phyloP scores from a whole-genome alignment of 352 stramenopile species.

The Phytopythium sindhum region DNA sequence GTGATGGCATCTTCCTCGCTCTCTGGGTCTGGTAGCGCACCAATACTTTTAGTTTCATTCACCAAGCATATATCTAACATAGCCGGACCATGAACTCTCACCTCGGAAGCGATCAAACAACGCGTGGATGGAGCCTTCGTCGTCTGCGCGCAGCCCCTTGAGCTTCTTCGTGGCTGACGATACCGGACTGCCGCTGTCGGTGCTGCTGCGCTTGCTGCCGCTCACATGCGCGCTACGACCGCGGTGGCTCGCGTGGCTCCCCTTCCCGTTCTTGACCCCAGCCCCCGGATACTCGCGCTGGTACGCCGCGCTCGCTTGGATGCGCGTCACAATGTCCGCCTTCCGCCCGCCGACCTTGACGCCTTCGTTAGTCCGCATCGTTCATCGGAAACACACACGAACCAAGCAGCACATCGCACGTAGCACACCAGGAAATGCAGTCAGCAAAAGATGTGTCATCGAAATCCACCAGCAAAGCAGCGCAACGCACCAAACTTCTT shows the following conservation, averaged over 20 bases:
- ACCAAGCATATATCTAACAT: too few species aligned
- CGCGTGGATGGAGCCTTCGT: constrained; percentile 41
- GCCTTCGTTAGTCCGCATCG: constrained; percentile 23
- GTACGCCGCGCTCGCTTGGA: constrained; percentile 55
- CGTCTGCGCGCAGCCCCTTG: constrained; percentile 29
- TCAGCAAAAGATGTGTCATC: not conserved
- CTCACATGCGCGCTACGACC: constrained; percentile 8
- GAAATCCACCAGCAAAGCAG: not conserved
- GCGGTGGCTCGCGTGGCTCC: constrained; percentile 2
- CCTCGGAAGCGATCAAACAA: constrained; percentile 68
- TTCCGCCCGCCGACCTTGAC: constrained; percentile 72
- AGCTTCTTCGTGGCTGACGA: constrained; percentile 48
- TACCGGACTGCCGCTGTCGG: constrained; percentile 21
- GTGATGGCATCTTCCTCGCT: constrained; percentile 63
- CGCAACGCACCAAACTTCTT: constrained; percentile 55
- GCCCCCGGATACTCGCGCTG: constrained; percentile 21
- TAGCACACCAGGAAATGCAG: too few species aligned
- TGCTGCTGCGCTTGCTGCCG: constrained; percentile 24
- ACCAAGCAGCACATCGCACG: not conserved
- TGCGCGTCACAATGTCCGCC: constrained; percentile 69
- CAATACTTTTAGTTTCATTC: constrained; percentile 2
- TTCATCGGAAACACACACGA: not conserved
- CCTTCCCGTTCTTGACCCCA: constrained; percentile 24
- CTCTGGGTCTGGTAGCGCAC: constrained; percentile 32
- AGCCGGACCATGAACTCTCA: constrained; percentile 8